phyloP scores from a whole-genome alignment of 108 stramenopile species.

The Nitzschia palea region DNA sequence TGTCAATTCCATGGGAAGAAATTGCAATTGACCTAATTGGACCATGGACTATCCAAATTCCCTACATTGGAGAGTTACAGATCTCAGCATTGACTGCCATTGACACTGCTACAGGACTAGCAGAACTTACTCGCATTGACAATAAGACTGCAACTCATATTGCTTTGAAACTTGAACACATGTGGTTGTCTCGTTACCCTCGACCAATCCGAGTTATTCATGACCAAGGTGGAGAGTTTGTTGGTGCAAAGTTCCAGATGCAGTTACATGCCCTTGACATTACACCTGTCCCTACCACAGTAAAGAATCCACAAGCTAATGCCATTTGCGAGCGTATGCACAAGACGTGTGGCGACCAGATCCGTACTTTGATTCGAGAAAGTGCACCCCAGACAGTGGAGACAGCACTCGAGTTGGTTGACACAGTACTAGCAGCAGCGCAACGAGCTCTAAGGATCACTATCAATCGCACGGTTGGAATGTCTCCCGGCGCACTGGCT shows the following conservation, averaged over 20 bases:
- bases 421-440: background rate
- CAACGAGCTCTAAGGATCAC: background rate
- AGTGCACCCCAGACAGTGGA: conserved; percentile 14
- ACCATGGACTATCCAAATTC: conserved; percentile 37
- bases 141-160: conserved; percentile 23
- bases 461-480: conserved; percentile 11
- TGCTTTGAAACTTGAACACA: conserved; percentile 5
- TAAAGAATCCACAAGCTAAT: conserved; percentile 35
- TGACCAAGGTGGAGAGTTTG: conserved; percentile 38
- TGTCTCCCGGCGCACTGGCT: conserved; percentile 37
- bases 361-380: conserved; percentile 15
- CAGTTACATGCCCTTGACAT: conserved; percentile 3
- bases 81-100: conserved; percentile 38
- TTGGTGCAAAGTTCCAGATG: conserved; percentile 29
- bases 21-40: conserved; percentile 39
- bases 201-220: conserved; percentile 17
- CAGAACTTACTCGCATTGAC: conserved; percentile 25
- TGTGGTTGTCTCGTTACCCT: conserved; percentile 39
- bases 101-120: conserved; percentile 27
- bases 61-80: background rate
- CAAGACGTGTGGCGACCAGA: conserved; percentile 28
- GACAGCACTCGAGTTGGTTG: conserved; percentile 18
- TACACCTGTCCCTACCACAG: conserved; percentile 15
- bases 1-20: conserved; percentile 15
- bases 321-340: conserved; percentile 41